phyloP scores from a whole-genome alignment of 1,284 basidiomycete genomes.

The Ceratobasidium sp. region DNA sequence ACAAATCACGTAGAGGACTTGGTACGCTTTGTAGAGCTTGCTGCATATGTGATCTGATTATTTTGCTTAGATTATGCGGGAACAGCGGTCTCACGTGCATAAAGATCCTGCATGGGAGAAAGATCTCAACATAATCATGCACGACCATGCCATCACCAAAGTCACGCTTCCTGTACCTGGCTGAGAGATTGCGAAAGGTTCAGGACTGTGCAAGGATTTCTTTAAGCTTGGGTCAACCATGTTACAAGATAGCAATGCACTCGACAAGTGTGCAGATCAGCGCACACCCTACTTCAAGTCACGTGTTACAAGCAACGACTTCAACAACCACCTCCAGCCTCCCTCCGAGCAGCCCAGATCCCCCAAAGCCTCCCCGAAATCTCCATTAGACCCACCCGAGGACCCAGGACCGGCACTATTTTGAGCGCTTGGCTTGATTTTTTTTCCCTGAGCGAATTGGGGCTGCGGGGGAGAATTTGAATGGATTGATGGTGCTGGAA shows the following conservation, averaged over 20 bases:
- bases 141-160: not conserved
- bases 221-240: not conserved
- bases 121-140: not conserved
- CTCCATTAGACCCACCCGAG: not conserved
- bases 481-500: not conserved
- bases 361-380: not conserved
- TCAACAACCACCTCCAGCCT: not conserved
- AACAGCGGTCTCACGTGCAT: not conserved
- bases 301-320: not conserved
- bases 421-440: not conserved
- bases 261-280: not conserved
- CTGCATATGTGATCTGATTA: not conserved
- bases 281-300: not conserved
- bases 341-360: not conserved
- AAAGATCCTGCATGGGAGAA: constrained; percentile 7
- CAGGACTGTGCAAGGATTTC: not conserved
- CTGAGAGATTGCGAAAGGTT: not conserved
- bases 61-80: not conserved
- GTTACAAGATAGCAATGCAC: not conserved
- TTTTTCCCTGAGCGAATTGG: too few species aligned
- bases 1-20: constrained; percentile 3
- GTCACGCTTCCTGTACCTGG: not conserved
- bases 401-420: not conserved
- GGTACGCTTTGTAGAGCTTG: not conserved
- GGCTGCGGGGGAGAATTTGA: not conserved